A percentile compares a stretch with the other conserved stretches of the same genome.
phyloP scores from a whole-genome alignment of 768 basidiomycete genomes.

The Strobilomyces confusus region DNA sequence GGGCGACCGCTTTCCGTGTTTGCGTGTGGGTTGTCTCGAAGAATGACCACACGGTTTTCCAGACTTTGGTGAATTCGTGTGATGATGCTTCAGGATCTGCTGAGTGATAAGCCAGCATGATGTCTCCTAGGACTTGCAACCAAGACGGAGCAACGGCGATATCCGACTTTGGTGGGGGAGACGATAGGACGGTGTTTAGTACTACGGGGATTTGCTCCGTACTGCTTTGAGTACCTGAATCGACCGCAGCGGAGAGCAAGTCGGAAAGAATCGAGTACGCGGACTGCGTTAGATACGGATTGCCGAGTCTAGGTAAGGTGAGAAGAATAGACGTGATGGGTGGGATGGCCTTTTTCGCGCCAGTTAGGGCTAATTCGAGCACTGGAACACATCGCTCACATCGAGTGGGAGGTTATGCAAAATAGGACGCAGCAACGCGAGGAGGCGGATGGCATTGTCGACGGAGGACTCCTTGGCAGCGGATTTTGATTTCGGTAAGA shows the following conservation, averaged over 20 bases:
- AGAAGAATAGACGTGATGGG: conserved; percentile 68
- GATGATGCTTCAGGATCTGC: conserved; percentile 49
- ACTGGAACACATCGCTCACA: conserved; percentile 43
- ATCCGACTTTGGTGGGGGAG: conserved; percentile 69
- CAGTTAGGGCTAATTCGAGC: conserved; percentile 11
- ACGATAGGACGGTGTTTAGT: conserved; percentile 63
- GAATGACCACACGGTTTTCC: conserved; percentile 75
- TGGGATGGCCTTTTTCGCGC: conserved; percentile 60
- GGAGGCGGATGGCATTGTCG: conserved; percentile 75
- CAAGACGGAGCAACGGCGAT: conserved; percentile 67
- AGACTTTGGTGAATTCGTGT: conserved; percentile 56
- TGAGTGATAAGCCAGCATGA: conserved; percentile 60
- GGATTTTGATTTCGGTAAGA: conserved; percentile 56
- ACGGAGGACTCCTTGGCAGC: conserved; percentile 51
- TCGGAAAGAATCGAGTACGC: conserved; percentile 84
- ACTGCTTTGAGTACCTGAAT: conserved; percentile 47
- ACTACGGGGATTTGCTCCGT: conserved; percentile 56
- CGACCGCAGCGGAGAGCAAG: conserved; percentile 56
- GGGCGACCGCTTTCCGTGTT: conserved; percentile 60
- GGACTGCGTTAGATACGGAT: conserved; percentile 84
- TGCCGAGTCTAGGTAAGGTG: conserved; percentile 79
- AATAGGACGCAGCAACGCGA: conserved; percentile 66
- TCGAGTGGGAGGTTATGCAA: conserved; percentile 58
- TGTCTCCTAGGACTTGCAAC: conserved; percentile 71
- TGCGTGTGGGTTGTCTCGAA: conserved; percentile 64